Conservation (phyloP, 768 basidiomycete genomes). For the Wakefieldia striispora region DNA sequence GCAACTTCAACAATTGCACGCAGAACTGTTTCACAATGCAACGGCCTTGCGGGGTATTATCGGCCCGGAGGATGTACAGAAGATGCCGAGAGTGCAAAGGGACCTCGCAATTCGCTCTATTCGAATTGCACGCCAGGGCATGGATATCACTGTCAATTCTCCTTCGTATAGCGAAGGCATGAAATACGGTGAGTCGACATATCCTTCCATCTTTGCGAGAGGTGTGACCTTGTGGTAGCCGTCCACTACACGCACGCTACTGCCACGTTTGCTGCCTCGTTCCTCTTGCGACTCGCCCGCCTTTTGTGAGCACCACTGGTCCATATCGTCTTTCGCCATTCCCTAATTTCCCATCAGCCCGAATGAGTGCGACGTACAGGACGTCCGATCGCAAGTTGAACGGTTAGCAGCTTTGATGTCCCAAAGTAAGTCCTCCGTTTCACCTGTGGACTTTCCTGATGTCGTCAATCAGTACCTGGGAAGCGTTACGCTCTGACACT, state of each 20-base stretch:
- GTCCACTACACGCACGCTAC: constrained; percentile 92
- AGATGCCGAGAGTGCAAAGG: constrained; percentile 75
- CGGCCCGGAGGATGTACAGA: constrained; percentile 81
- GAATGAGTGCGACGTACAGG: constrained; percentile 72
- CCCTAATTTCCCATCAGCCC: constrained; percentile 50
- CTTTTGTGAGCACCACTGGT: constrained; percentile 65
- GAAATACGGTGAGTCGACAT: constrained; percentile 68
- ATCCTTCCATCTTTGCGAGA: constrained; percentile 1
- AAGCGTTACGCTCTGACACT: constrained; percentile 90
- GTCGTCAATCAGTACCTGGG: constrained; percentile 70
- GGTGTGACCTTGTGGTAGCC: constrained; percentile 40
- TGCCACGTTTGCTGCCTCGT: constrained; percentile 90
- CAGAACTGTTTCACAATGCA: constrained; percentile 84
- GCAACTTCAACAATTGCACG: constrained; percentile 85
- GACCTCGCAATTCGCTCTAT: constrained; percentile 83
- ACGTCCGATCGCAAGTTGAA: constrained; percentile 77
- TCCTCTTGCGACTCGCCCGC: constrained; percentile 80
- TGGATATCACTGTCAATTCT: constrained; percentile 85
- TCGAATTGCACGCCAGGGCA: constrained; percentile 70
- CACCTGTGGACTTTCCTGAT: constrained; percentile 4
- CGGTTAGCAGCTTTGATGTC: constrained; percentile 73
- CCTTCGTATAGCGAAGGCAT: constrained; percentile 87
- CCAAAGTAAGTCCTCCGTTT: constrained; percentile 53
- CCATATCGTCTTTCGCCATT: neutral
- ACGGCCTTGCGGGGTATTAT: constrained; percentile 79